Base-by-base conservation (phyloP, 1,284 basidiomycete species). In the Vanrija sp. region DNA sequence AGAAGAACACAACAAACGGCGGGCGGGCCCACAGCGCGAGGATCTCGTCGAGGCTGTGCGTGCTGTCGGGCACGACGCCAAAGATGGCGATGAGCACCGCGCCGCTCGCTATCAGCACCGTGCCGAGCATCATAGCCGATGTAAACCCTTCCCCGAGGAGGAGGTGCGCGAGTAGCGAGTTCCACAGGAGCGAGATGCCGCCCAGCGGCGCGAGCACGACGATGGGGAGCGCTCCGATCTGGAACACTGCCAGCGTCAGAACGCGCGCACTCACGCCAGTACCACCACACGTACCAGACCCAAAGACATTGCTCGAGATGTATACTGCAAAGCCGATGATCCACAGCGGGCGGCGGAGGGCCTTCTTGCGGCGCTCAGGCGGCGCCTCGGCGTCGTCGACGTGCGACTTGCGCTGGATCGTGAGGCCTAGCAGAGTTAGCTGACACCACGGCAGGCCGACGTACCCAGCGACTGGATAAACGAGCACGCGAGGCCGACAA, bases 361-460 rank as follows among this genome's bases (percentile, higher is more conserved):
- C 89, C 26, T 83, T 82, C 56, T 80, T 82, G 67, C 85, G 85
- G 51, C 83, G 75, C 34, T 81, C 71, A 46, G 85, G 80, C 3
- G 91, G 86, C 10, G 88, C 79, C 4, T 79, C 76, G 64, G 92
- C 88, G 71, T 96, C 91, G 58, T 88, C 79, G 39, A 97, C 83
- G 81, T 97, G 93, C 65, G 90, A 93, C 80, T 95, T 94, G 62
- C 94, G 85, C 74, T 97, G 93, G 59, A 98, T 87, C 26, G 94
- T 96, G 39, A 98, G 82, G 16, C 93, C 82, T 80, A 64, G 34
- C 2, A 6, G 18, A 6, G 44, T 55, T 38, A 49, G 60, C 14
- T 40, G 9, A 12, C 4, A 39, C 6, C 40, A 19, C 25, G 6
- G 28, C 7, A 18, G 40, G 14, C 14, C 16, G 7, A 61, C 76